Base-by-base conservation (phyloP, 768 basidiomycete genomes). In the Amyloporia xantha region DNA sequence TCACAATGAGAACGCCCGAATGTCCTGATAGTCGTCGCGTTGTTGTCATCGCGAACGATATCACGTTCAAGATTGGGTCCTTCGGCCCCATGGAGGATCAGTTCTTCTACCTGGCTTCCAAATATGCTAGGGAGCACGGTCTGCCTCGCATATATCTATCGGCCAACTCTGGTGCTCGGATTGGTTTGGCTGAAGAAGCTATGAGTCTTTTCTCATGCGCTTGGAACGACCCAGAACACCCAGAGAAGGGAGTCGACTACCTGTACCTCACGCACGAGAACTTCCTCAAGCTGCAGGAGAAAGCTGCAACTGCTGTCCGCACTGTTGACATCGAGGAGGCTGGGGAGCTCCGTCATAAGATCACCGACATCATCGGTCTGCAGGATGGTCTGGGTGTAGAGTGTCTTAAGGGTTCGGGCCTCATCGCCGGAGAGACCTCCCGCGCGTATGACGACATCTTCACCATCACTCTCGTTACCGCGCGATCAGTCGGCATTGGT, bases 391-490 rank as follows among this genome's bases (percentile, higher is more conserved):
- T 98, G 15, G 95, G 96, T 60, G 96, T 99, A 23, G 96, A 98
- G 67, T 96, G 83, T 47, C 71, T 99, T 64, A 91, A 76, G 66
- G 96, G 96, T 38, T 98, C 96, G 23, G 96, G 95, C 66, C 82
- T 99, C 55, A 98, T 99, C 61, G 96, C 96, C 28, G 96, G 96
- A 40, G 96, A 96, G 67, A 99, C 96, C 0, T 95, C 94, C 27
- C 82, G 96, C 27, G 96, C 96, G 1, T 99, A 99, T 68, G 95
- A 98, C 60, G 96, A 99, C 63, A 97, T 99, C 64, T 99, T 99
- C 76, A 99, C 96, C 42, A 95, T 98, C 68, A 98, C 96, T 9
- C 82, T 99, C 60, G 96, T 99, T 56, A 96, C 93, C 38, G 96
- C 94, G 55, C 91, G 96, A 41, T 98, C 96, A 4, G 96, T 99